Conservation (phyloP, 139 green algal genomes). For the Mesostigma viride region DNA sequence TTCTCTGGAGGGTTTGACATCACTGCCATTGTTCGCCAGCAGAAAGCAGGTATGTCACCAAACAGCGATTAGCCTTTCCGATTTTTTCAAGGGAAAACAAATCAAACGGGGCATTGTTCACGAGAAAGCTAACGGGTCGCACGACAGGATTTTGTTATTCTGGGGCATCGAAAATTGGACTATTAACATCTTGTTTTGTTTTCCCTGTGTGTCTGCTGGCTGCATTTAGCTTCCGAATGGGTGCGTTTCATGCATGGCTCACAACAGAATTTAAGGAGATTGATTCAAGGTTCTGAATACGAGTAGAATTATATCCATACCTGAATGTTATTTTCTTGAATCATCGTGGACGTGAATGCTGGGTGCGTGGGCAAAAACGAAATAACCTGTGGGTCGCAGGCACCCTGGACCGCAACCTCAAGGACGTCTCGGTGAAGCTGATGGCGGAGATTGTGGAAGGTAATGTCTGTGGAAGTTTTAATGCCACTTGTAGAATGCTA, state of each 20-base stretch:
- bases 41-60: conserved; percentile 17
- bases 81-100: too few species aligned
- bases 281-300: background rate
- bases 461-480: too few species aligned
- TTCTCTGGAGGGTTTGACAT: conserved; percentile 96
- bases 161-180: conserved; percentile 4
- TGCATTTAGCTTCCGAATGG: conserved; percentile 9
- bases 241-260: conserved; percentile 5
- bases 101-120: background rate
- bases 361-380: conserved; percentile 6
- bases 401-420: too few species aligned
- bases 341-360: conserved; percentile 8
- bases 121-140: background rate
- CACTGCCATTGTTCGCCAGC: conserved; percentile 40
- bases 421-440: conserved; percentile 14
- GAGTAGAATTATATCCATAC: background rate
- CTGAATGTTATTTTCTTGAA: background rate
- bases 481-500: too few species aligned
- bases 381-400: too few species aligned
- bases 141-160: background rate
- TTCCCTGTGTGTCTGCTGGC: background rate
- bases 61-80: background rate
- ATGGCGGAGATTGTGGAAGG: too few species aligned
- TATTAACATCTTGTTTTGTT: background rate
- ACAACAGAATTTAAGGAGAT: background rate